phyloP scores from a whole-genome alignment of 805 yeast genomes.

The Wickerhamomyces canadensis region DNA sequence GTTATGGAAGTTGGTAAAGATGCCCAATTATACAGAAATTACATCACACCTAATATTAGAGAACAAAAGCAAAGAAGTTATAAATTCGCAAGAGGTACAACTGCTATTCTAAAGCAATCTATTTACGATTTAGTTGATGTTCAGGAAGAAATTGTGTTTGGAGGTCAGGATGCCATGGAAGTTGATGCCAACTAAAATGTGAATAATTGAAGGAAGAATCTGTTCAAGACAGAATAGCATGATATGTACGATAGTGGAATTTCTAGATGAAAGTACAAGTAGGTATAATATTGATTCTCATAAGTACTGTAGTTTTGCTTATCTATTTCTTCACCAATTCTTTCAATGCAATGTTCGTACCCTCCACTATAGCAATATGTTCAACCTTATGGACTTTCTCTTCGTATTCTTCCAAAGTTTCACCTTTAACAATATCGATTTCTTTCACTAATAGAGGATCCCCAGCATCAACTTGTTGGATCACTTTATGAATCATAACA shows the following conservation, averaged over 20 bases:
- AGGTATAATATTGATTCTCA: no score
- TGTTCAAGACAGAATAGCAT: neutral
- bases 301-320: neutral
- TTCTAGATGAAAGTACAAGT: no score
- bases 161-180: conserved; percentile 43
- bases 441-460: conserved; percentile 83
- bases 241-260: conserved; percentile 1
- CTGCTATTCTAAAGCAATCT: conserved; percentile 71
- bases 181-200: conserved; percentile 31
- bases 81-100: conserved; percentile 90
- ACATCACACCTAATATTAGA: conserved; percentile 86
- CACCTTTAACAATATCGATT: conserved; percentile 63
- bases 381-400: conserved; percentile 76
- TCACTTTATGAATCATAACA: conserved; percentile 95
- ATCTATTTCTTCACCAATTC: conserved; percentile 10
- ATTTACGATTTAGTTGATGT: conserved; percentile 63
- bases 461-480: conserved; percentile 92
- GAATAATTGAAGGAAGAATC: neutral
- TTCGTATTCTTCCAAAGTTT: conserved; percentile 71
- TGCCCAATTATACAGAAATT: conserved; percentile 80
- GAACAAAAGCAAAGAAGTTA: conserved; percentile 76
- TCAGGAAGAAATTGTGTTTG: conserved; percentile 52
- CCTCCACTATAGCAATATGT: conserved; percentile 91
- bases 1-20: conserved; percentile 93
- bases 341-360: conserved; percentile 58